A percentile compares a stretch with the other conserved stretches of the same genome.
Evolutionary conservation across 1,284 basidiomycete genomes (phyloP).

Genomic region (Mycena citricolor): DNA sequence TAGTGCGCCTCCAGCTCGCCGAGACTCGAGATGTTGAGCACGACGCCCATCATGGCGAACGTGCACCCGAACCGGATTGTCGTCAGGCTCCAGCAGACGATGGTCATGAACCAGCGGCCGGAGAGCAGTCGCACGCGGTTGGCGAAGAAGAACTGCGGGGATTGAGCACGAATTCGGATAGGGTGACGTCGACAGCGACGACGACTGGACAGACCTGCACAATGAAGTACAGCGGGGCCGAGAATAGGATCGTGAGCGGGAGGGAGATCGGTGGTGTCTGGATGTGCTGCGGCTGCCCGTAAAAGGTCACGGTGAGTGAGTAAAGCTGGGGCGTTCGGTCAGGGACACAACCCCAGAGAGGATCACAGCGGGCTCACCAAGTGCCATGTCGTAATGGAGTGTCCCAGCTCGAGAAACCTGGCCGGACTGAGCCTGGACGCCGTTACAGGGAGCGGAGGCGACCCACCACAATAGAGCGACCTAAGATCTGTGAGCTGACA

Average conservation of each 20-base stretch:
- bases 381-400: slow-evolving; percentile 22
- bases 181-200: background rate
- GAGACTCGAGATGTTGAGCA: background rate
- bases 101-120: slow-evolving; percentile 1
- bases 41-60: background rate
- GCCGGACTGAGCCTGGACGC: background rate
- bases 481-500: too few species aligned
- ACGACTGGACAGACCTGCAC: background rate
- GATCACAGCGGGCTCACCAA: background rate
- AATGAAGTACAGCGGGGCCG: background rate
- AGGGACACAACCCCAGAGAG: background rate
- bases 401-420: slow-evolving; percentile 24
- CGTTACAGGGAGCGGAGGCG: background rate
- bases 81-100: background rate
- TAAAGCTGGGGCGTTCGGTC: slow-evolving; percentile 14
- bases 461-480: too few species aligned
- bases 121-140: slow-evolving; percentile 2
- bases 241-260: background rate
- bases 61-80: background rate
- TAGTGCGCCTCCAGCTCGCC: background rate
- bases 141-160: background rate
- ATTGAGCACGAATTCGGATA: background rate
- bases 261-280: slow-evolving; percentile 14
- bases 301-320: slow-evolving; percentile 19
- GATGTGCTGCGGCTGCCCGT: slow-evolving; percentile 21